These are phyloP conservation scores for Clavispora fructus DNA, from an alignment of 805 yeast genomes.

Conservation along the genomic window DNA sequence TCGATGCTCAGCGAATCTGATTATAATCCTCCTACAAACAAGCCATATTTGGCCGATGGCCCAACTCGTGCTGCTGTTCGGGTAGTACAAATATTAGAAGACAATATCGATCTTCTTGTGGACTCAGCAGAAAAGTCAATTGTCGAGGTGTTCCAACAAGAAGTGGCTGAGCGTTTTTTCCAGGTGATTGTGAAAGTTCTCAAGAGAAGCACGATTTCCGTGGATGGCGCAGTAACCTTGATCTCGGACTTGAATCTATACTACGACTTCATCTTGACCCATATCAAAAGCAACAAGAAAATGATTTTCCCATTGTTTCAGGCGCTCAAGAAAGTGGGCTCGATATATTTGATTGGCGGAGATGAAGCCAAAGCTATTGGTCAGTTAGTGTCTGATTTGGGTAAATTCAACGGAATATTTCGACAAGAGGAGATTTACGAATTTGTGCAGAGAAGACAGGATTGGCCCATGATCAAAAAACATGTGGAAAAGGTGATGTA, in stretches of 20 bases:
- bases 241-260: slow-evolving; percentile 79
- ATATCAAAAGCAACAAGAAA: slow-evolving; percentile 52
- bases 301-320: slow-evolving; percentile 71
- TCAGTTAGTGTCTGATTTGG: slow-evolving; percentile 71
- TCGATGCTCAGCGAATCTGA: slow-evolving; percentile 56
- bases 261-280: slow-evolving; percentile 56
- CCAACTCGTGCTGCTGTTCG: slow-evolving; percentile 61
- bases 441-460: slow-evolving; percentile 80
- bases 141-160: slow-evolving; percentile 90
- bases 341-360: slow-evolving; percentile 66
- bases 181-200: slow-evolving; percentile 70
- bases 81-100: slow-evolving; percentile 56
- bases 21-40: slow-evolving; percentile 45
- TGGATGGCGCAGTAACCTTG: slow-evolving; percentile 75
- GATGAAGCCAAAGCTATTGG: slow-evolving; percentile 81
- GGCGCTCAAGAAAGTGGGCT: slow-evolving; percentile 80
- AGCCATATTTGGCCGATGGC: slow-evolving; percentile 19
- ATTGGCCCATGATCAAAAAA: slow-evolving; percentile 71
- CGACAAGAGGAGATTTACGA: slow-evolving; percentile 93
- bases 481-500: slow-evolving; percentile 94
- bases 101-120: slow-evolving; percentile 66
- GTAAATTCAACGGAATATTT: slow-evolving; percentile 83
- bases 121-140: slow-evolving; percentile 86
- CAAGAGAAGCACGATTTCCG: slow-evolving; percentile 65
- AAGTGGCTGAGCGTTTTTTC: slow-evolving; percentile 83